Conservation (phyloP, 306 rosid genomes). For the Hylodesmum podocarpum region DNA sequence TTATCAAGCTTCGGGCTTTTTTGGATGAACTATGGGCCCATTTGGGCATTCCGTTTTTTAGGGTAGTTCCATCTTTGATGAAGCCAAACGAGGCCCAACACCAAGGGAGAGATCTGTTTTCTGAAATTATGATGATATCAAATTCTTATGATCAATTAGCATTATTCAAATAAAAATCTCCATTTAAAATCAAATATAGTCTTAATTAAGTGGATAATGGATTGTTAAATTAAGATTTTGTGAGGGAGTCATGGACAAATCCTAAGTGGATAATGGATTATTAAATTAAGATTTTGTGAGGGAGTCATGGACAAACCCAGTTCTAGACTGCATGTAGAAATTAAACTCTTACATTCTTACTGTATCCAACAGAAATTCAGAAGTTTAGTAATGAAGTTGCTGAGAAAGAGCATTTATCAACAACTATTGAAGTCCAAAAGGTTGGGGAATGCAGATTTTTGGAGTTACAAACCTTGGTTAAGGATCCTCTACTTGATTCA, state of each 20-base stretch:
- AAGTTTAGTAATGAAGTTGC: not conserved
- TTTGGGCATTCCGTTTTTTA: constrained; percentile 44
- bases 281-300: no score
- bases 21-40: constrained; percentile 40
- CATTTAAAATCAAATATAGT: no score
- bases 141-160: not conserved
- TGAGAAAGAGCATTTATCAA: constrained; percentile 32
- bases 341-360: not conserved
- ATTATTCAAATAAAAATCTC: no score
- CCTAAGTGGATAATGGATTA: no score
- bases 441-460: constrained; percentile 42
- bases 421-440: constrained; percentile 39
- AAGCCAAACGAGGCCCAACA: not conserved
- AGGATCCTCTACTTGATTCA: constrained; percentile 24
- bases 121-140: not conserved
- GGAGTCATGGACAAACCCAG: no score
- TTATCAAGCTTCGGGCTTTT: constrained; percentile 25
- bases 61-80: not conserved
- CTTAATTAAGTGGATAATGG: no score
- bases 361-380: constrained; percentile 18
- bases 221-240: no score
- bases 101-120: not conserved
- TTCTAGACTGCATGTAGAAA: no score
- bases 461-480: constrained; percentile 40
- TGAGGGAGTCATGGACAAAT: no score